Conservation (phyloP, 1,284 basidiomycete species). For the Apiotrichum gamsii region DNA sequence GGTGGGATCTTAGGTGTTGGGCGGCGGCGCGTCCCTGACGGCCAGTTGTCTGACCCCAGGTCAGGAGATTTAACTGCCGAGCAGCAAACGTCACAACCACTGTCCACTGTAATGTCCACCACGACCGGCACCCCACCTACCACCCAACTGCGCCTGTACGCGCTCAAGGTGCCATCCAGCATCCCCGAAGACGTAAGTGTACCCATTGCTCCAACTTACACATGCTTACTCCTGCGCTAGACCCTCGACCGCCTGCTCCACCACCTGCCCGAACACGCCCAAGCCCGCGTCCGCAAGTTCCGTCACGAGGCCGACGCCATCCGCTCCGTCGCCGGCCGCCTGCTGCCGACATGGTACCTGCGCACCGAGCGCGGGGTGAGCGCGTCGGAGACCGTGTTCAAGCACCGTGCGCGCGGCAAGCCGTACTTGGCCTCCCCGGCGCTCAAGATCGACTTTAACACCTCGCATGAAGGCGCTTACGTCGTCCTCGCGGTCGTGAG, state of each 20-base stretch:
- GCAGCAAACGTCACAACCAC: no score
- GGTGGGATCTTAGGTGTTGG: no score
- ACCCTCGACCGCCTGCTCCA: conserved; percentile 22
- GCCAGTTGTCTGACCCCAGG: no score
- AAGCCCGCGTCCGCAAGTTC: conserved; percentile 28
- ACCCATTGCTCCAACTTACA: background rate
- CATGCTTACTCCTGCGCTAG: conserved; percentile 7
- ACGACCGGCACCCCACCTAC: background rate
- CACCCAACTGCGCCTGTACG: conserved; percentile 9
- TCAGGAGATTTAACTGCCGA: no score
- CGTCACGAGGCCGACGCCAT: conserved; percentile 28
- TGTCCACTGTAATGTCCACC: no score
- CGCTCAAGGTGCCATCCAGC: conserved; percentile 10
- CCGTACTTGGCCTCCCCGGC: conserved; percentile 27
- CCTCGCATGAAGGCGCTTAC: conserved; percentile 36
- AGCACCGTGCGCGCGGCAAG: conserved; percentile 27
- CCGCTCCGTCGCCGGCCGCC: conserved; percentile 30
- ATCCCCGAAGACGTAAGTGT: conserved; percentile 12
- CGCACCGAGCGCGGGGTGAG: no score
- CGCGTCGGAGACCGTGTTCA: no score
- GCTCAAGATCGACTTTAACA: conserved; percentile 35
- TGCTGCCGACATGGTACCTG: conserved; percentile 37
- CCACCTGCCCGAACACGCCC: conserved; percentile 17
- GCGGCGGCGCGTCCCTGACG: no score
- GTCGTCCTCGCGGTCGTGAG: conserved; percentile 26